phyloP scores from a whole-genome alignment of 176 grass and related monocot species.

The Avena eriantha region DNA sequence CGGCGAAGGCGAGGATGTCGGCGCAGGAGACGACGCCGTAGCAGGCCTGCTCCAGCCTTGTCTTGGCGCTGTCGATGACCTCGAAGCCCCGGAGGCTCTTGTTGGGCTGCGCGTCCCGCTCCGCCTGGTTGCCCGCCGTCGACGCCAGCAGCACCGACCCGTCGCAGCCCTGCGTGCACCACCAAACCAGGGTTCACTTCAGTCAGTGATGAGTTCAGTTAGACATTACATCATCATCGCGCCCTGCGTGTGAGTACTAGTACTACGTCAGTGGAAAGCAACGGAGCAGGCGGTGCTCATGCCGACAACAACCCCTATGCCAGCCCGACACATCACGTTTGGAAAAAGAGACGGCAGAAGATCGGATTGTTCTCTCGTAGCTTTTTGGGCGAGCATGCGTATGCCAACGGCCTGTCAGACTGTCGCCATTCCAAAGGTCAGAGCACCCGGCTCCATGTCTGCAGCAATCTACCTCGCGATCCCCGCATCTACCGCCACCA shows the following conservation, averaged over 20 bases:
- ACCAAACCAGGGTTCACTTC: too few species aligned
- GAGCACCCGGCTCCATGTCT: neutral
- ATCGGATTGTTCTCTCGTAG: neutral
- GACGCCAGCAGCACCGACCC: slow-evolving; percentile 63
- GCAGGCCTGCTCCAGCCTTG: slow-evolving; percentile 61
- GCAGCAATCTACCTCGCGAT: slow-evolving; percentile 13
- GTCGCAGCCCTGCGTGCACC: slow-evolving; percentile 57
- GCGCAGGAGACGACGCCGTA: slow-evolving; percentile 65
- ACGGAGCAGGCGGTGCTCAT: neutral
- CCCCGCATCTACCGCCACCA: neutral
- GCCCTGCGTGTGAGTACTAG: neutral
- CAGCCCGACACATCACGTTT: neutral
- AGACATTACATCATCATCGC: neutral
- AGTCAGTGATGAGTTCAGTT: neutral
- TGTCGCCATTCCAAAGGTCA: neutral
- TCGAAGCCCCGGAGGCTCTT: slow-evolving; percentile 57
- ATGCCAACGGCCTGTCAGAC: slow-evolving; percentile 13
- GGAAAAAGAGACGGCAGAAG: too few species aligned
- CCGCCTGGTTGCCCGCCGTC: slow-evolving; percentile 47
- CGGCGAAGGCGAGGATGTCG: slow-evolving; percentile 68
- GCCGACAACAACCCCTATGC: neutral
- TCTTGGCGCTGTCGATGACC: slow-evolving; percentile 65
- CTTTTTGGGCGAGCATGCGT: neutral
- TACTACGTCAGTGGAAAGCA: neutral
- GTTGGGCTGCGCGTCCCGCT: slow-evolving; percentile 71